Evolutionary conservation across 169 alveolate genomes (phyloP).

Genomic region (Fabrea salina): DNA sequence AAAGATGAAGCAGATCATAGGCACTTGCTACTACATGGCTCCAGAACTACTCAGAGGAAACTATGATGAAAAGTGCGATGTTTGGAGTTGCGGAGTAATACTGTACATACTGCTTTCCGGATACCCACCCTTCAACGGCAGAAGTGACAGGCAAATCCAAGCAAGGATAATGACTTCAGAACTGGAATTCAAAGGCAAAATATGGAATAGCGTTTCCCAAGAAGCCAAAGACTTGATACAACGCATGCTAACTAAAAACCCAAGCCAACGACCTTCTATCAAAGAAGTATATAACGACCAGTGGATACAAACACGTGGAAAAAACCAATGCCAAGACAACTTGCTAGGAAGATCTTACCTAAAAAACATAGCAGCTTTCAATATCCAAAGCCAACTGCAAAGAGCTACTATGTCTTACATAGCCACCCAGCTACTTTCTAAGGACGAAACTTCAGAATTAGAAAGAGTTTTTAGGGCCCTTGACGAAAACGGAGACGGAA

Average conservation of each 20-base stretch:
- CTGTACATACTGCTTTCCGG: slow-evolving; percentile 51
- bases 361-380: no score
- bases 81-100: slow-evolving; percentile 54
- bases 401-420: no score
- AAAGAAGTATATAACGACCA: slow-evolving; percentile 19
- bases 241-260: slow-evolving; percentile 11
- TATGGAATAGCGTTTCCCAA: slow-evolving; percentile 2
- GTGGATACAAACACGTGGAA: slow-evolving; percentile 5
- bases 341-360: no score
- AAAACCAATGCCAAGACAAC: no score
- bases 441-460: no score
- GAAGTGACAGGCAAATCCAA: slow-evolving; percentile 22
- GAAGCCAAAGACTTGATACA: slow-evolving; percentile 31
- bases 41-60: slow-evolving; percentile 48
- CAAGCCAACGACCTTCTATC: slow-evolving; percentile 2
- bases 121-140: slow-evolving; percentile 41
- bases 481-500: no score
- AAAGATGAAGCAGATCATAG: background rate
- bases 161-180: background rate
- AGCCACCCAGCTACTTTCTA: no score
- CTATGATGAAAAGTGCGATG: slow-evolving; percentile 42
- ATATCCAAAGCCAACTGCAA: no score
- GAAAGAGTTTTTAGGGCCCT: no score
- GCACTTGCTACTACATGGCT: slow-evolving; percentile 44
- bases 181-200: slow-evolving; percentile 12